Base-by-base conservation (phyloP, 2,329 filamentous ascomycete genomes). In the Phaeosphaeriaceae sp. region DNA sequence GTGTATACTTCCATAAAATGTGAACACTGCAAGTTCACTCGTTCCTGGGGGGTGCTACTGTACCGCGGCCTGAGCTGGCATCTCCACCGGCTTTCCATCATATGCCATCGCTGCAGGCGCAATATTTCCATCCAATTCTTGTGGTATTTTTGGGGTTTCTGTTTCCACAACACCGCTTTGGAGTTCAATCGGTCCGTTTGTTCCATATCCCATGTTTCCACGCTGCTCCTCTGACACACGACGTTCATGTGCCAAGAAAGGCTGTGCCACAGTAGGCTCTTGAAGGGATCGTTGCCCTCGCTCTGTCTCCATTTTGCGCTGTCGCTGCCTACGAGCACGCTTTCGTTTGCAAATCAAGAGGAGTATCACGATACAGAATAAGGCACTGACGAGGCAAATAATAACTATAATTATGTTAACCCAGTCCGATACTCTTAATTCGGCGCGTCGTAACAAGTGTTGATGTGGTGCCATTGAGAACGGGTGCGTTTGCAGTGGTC, bases 61-160 rank as follows among this genome's bases (percentile, higher is more conserved):
- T 12, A 16, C 21, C 43, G 20, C 17, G 7, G 16, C 20, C 26
- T 33, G 37, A 13, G 46, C 42, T 3, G 56, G 56, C 28, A 59
- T 26, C 47, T 59, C 54, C n/a, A 52, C 26, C 16, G 54, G 50
- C 28, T 32, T 42, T 2, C 33, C 23, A 33, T 54, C 32, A 34
- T 56, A 21, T 33, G 50, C 50, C 21, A 30, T 42, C 23, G 37
- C n/a, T n/a, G 37, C 36, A 16, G 44, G 38, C 11, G 29, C 48
- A 23, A 34, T 37, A 18, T 48, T 48, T 3, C 53, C 53, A 26
- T 56, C 50, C 20, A 57, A 33, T 23, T 59, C 45, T 11, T 52
- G 56, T 18, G 40, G 7, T 2, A 38, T 8, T 32, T 26, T 11
- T 18, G 28, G 8, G 11, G 35, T 7, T 17, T 20, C 7, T 39